Evolutionary conservation across 78 protist species (phyloP).

Genomic region (Fonticula alba): DNA sequence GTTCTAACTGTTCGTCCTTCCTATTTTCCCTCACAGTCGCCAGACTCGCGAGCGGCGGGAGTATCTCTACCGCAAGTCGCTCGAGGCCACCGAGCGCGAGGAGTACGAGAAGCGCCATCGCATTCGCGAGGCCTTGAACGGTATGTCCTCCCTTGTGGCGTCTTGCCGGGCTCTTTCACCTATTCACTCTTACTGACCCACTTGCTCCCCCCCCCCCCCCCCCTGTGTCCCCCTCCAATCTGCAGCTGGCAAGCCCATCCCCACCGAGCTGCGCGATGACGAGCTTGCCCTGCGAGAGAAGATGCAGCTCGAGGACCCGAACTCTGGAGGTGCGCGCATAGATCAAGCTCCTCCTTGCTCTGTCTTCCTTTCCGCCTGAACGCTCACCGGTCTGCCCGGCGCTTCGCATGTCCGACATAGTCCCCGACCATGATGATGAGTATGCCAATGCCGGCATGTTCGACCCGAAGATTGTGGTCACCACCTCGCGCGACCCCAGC

Average conservation of each 20-base stretch:
- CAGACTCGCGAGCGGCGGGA: constrained; percentile 51
- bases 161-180: no score
- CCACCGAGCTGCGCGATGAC: constrained; percentile 57
- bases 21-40: constrained; percentile 21
- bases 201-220: no score
- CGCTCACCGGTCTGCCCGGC: neutral
- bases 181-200: neutral
- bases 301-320: constrained; percentile 26
- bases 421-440: constrained; percentile 78
- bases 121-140: constrained; percentile 24
- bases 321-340: neutral
- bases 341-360: no score
- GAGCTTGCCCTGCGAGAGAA: constrained; percentile 20
- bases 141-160: no score
- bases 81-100: constrained; percentile 46
- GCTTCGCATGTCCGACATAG: neutral
- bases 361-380: no score
- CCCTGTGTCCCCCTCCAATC: neutral
- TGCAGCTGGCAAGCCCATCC: constrained; percentile 53
- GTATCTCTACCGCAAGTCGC: constrained; percentile 63
- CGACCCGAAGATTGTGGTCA: constrained; percentile 85
- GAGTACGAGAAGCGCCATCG: constrained; percentile 40
- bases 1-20: no score
- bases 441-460: constrained; percentile 79
- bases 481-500: constrained; percentile 89